Evolutionary conservation across 2,329 filamentous ascomycete genomes (phyloP), one percentile per base, ranked within the genome.

Genomic region (Phoma sp.): DNA sequence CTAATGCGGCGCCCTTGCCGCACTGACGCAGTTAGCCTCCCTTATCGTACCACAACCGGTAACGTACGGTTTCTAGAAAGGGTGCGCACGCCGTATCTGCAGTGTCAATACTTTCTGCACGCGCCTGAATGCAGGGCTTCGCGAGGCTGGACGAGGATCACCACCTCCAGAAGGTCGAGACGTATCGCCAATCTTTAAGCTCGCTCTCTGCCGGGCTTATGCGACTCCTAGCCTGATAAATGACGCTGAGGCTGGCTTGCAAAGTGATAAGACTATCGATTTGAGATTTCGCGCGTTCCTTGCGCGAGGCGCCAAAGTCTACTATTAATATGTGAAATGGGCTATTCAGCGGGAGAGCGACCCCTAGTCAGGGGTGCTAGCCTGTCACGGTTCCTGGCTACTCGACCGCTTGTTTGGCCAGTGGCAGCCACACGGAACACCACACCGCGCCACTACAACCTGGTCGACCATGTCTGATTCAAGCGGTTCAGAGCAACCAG

Each of bases 301-400:
- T 52, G 47, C 40, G 28, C 25, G 42, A 28, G 43, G 15, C 32
- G 17, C 30, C 43, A 52, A 52, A 56, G 36, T 39, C 37, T 53
- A 42, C 48, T 56, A 53, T 53, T 52, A 53, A 53, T 56, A 53
- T 42, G 42, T 37, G 23, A 30, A 30, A 17, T 1, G 28, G 33
- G 23, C 33, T 29, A 34, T 42, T 30, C 30, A 33, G 21, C 53
- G 53, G 53, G 53, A 56, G 53, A 56, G 53, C 43, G 30, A 32
- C 48, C 48, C 43, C 48, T 56, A 56, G 53, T 56, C 53, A 56
- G 53, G 53, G 53, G 53, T 42, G 28, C 21, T 48, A 53, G 42
- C 42, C 38, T 30, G 33, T 40, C 53, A 45, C 45, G 43, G 23
- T 39, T 38, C 38, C 38, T 39, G 38, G 17, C 48, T 40, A 54